Evolutionary conservation across 2,329 filamentous ascomycete genomes (phyloP).

Genomic region (Iodosphaeria phyllophila): DNA sequence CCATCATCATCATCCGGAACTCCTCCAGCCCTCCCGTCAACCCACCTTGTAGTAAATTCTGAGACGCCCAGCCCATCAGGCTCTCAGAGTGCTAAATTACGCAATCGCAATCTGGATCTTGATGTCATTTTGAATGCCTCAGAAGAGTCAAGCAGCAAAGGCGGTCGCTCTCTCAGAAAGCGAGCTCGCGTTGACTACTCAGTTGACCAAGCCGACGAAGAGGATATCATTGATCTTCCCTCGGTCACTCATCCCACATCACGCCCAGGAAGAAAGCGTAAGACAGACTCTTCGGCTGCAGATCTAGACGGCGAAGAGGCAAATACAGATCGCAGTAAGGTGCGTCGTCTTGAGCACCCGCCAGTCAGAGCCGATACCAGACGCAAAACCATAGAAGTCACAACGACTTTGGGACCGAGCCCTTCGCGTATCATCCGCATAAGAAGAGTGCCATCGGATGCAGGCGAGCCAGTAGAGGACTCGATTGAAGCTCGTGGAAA

Average conservation of each 20-base stretch:
- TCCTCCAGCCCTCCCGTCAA: slow-evolving; percentile 5
- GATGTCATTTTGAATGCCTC: slow-evolving; percentile 16
- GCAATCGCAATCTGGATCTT: slow-evolving; percentile 20
- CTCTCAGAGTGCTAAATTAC: slow-evolving; percentile 21
- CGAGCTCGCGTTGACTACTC: slow-evolving; percentile 38
- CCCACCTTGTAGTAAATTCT: slow-evolving; percentile 9
- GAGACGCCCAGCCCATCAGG: slow-evolving; percentile 13
- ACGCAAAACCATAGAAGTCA: slow-evolving; percentile 8
- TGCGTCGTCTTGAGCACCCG: slow-evolving; percentile 13
- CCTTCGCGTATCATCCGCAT: too few relatives aligned
- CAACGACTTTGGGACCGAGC: too few relatives aligned
- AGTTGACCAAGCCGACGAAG: slow-evolving; percentile 31
- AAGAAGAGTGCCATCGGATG: too few relatives aligned
- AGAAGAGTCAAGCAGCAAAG: slow-evolving; percentile 31
- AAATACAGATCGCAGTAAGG: slow-evolving; percentile 8
- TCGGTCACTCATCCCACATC: slow-evolving; percentile 9
- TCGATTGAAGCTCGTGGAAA: slow-evolving; percentile 36
- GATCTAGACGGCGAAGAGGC: slow-evolving; percentile 11
- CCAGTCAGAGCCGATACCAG: slow-evolving; percentile 9
- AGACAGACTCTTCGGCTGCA: slow-evolving; percentile 11
- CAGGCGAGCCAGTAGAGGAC: slow-evolving; percentile 36
- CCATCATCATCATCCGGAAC: slow-evolving; percentile 6
- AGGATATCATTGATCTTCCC: slow-evolving; percentile 10
- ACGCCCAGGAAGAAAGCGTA: slow-evolving; percentile 12
- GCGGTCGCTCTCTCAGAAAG: slow-evolving; percentile 38